These are phyloP conservation scores for Citrus sinensis DNA, from an alignment of 345 rosid genomes.

Conservation along the genomic window DNA sequence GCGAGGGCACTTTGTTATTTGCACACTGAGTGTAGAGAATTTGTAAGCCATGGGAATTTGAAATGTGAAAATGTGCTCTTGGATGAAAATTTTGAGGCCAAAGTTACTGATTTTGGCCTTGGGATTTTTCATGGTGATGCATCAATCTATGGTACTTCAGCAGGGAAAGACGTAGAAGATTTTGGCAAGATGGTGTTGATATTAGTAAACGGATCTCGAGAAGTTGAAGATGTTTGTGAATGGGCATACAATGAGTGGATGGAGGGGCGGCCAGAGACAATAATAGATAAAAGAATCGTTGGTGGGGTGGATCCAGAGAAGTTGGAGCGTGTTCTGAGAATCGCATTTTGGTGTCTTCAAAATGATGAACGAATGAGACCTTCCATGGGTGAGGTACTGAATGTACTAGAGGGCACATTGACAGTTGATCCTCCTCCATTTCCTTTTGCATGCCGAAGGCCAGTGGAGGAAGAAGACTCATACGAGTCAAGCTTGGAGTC, in stretches of 20 bases:
- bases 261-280: constrained; percentile 40
- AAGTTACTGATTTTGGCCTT: constrained; percentile 64
- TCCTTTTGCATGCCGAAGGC: constrained; percentile 38
- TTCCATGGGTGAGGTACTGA: constrained; percentile 74
- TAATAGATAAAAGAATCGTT: constrained; percentile 46
- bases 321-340: constrained; percentile 64
- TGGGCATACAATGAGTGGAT: constrained; percentile 57
- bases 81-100: constrained; percentile 62
- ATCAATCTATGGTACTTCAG: constrained; percentile 33
- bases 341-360: constrained; percentile 80
- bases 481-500: constrained; percentile 35
- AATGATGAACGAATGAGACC: constrained; percentile 64
- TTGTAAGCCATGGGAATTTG: constrained; percentile 71
- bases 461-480: constrained; percentile 30
- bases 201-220: constrained; percentile 46
- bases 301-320: constrained; percentile 40
- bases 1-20: constrained; percentile 68
- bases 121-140: constrained; percentile 14
- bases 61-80: constrained; percentile 62
- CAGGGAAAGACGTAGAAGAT: constrained; percentile 66
- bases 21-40: constrained; percentile 77
- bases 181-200: constrained; percentile 56
- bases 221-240: constrained; percentile 30
- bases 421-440: constrained; percentile 72
- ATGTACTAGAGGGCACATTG: constrained; percentile 73